Conservation (phyloP, 805 yeast species). For the Metschnikowia bowlesiae region DNA sequence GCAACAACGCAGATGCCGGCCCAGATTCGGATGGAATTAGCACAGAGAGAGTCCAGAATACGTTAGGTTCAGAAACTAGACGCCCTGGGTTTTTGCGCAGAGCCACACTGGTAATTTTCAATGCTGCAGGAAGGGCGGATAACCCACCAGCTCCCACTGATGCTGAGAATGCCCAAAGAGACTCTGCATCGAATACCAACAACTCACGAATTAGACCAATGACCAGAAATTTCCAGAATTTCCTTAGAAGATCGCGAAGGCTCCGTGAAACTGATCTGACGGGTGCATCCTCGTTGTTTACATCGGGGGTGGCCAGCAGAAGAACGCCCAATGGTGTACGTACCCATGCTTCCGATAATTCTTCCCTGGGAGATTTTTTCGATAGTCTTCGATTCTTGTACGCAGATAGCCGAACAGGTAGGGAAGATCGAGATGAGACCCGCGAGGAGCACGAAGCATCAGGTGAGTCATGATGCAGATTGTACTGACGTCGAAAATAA, state of each 20-base stretch:
- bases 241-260: constrained; percentile 9
- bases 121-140: constrained; percentile 6
- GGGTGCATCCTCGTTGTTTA: constrained; percentile 27
- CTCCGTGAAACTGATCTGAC: constrained; percentile 5
- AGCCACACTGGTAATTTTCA: constrained; percentile 12
- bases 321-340: constrained; percentile 43
- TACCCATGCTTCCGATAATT: constrained; percentile 22
- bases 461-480: neutral
- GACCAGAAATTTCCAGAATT: constrained; percentile 13
- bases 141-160: constrained; percentile 12
- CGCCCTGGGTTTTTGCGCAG: constrained; percentile 11
- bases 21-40: neutral
- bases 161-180: neutral
- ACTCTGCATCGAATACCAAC: constrained; percentile 2
- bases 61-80: neutral
- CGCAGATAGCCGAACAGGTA: neutral
- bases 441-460: neutral
- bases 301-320: constrained; percentile 47
- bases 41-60: neutral
- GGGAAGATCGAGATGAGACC: neutral
- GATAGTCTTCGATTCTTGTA: neutral
- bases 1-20: neutral
- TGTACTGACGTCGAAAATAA: neutral
- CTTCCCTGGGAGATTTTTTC: constrained; percentile 4
- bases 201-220: constrained; percentile 14